Base-by-base conservation (phyloP, 352 stramenopile species). In the Globisporangium ultimum region DNA sequence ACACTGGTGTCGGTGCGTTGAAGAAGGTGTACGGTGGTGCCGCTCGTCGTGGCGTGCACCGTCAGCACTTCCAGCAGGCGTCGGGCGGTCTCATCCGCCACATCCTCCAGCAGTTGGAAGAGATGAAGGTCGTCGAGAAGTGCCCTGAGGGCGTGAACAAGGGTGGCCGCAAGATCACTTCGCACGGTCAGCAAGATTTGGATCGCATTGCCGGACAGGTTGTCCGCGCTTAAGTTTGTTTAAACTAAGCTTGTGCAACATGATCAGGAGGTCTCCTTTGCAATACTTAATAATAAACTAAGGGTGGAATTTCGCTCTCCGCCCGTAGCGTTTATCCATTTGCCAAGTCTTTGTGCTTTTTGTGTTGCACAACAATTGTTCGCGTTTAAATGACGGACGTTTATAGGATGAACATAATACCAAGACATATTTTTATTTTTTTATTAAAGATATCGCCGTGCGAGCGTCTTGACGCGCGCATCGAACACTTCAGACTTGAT, bases 51-150 rank as follows among this genome's bases (percentile, higher is more conserved):
- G 97, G 97, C 66, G 86, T 97, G 43, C 83, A 93, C 70, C 96
- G 93, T 41, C 93, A 99, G 78, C 92, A 98, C 79, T 98, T 98
- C 84, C 93, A 98, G 77, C 89, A 97, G 80, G 96, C 96, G 14
- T 96, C 88, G 66, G 84, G 88, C 57, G 97, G 97, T 88, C 79
- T 99, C 60, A 99, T 99, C 79, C 93, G 97, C 61, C 94, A 97
- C 72, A 98, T 99, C 59, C 84, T 99, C 48, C 86, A 98, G 60
- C 95, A 99, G 76, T 84, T 99, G 32, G 94, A 99, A 81, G 92
- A 98, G 71, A 98, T 98, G 84, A 98, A 98, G 84, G 95, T 99
- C 64, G 87, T 98, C 32, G 97, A 99, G 71, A 98, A 98, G 80
- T 93, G 88, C 65, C 65, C 78, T 14, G 85, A 93, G 64, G 85